A percentile compares a stretch with the other conserved stretches of the same genome.
These are phyloP conservation scores for Diospyros lotus DNA, from an alignment of 148 eudicot genomes.

Conservation along the genomic window DNA sequence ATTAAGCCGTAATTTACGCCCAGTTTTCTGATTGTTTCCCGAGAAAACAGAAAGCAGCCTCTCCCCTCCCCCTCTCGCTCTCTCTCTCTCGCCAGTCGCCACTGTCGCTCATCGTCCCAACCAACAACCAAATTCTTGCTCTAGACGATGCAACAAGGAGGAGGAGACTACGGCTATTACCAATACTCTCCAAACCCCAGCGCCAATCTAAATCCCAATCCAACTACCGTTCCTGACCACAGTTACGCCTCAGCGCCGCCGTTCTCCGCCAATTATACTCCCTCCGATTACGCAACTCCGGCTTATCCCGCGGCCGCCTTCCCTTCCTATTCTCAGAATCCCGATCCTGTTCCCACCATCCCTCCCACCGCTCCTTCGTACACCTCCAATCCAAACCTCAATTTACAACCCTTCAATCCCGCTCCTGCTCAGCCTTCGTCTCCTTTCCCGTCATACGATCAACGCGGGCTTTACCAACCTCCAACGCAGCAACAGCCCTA, in stretches of 20 bases:
- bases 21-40: too few relatives aligned
- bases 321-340: conserved; percentile 37
- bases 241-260: conserved; percentile 83
- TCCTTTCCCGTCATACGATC: conserved; percentile 31
- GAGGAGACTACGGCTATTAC: conserved; percentile 32
- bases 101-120: conserved; percentile 28
- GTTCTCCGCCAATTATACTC: conserved; percentile 26
- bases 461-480: conserved; percentile 20
- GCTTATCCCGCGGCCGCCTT: conserved; percentile 31
- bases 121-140: too few relatives aligned
- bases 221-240: conserved; percentile 19
- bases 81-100: conserved; percentile 12
- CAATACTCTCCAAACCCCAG: conserved; percentile 22
- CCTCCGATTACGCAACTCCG: conserved; percentile 23
- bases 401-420: conserved; percentile 14
- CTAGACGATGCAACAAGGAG: conserved; percentile 46
- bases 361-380: conserved; percentile 31
- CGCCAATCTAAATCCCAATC: conserved; percentile 16
- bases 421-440: conserved; percentile 23
- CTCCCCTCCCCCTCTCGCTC: not conserved
- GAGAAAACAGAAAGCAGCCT: too few relatives aligned
- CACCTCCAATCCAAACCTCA: conserved; percentile 15
- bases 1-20: too few relatives aligned
- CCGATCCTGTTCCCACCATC: conserved; percentile 31
- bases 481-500: conserved; percentile 23